Evolutionary conservation across 2,329 filamentous ascomycete genomes (phyloP).

Genomic region (Lachnellula occidentalis): DNA sequence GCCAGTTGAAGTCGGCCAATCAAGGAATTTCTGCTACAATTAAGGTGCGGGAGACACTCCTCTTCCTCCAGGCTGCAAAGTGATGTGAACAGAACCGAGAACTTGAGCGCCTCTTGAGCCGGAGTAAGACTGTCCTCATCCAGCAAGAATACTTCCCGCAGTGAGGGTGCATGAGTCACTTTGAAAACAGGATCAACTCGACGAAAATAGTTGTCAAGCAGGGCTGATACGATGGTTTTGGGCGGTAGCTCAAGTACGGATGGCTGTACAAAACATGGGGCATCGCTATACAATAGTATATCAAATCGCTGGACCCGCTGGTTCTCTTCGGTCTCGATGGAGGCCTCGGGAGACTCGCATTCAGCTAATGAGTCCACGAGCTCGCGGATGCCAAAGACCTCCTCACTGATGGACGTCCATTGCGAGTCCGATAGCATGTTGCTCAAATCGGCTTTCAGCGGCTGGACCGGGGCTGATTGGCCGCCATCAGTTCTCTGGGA

Average conservation of each 20-base stretch:
- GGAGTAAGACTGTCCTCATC: neutral
- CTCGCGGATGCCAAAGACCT: conserved; percentile 3
- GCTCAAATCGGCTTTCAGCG: neutral
- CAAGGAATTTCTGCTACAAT: neutral
- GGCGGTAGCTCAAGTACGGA: neutral
- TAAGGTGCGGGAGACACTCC: neutral
- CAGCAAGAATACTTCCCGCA: neutral
- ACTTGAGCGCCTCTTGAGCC: conserved; percentile 1
- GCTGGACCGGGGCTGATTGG: neutral
- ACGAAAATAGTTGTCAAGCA: conserved; percentile 1
- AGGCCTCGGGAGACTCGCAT: neutral
- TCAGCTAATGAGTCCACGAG: neutral
- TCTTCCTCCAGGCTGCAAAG: neutral
- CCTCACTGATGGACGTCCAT: neutral
- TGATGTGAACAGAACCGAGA: neutral
- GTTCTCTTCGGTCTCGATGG: neutral
- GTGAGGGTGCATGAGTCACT: neutral
- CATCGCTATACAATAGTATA: conserved; percentile 1
- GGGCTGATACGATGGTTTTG: neutral
- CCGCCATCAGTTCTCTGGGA: neutral
- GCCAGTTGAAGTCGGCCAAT: neutral
- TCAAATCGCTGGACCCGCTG: neutral
- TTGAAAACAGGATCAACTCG: conserved; percentile 4
- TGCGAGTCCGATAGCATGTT: neutral
- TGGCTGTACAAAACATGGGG: conserved; percentile 2